phyloP scores from a whole-genome alignment of 352 stramenopile genomes.

The Phytophthora capsici region DNA sequence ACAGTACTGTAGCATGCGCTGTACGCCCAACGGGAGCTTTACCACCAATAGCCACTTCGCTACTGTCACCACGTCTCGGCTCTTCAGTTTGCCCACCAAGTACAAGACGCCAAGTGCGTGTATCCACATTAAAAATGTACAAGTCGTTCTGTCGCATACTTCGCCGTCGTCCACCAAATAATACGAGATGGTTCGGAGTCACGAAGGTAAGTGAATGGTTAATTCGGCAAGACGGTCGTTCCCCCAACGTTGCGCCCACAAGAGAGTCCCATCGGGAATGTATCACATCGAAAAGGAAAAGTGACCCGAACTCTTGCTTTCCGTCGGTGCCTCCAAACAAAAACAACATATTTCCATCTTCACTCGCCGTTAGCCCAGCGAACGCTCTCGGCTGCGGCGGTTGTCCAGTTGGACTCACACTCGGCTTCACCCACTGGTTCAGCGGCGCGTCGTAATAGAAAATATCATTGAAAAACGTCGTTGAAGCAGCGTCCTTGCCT shows the following conservation, averaged over 20 bases:
- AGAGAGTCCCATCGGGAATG: constrained; percentile 66
- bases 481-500: constrained; percentile 58
- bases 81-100: constrained; percentile 2
- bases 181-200: constrained; percentile 50
- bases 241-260: constrained; percentile 32
- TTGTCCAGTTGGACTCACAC: constrained; percentile 33
- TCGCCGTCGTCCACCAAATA: constrained; percentile 66
- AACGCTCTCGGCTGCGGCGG: constrained; percentile 54
- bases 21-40: constrained; percentile 41
- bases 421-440: constrained; percentile 61
- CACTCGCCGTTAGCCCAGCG: constrained; percentile 51
- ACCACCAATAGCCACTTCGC: constrained; percentile 4
- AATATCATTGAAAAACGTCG: constrained; percentile 70
- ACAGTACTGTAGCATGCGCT: constrained; percentile 56
- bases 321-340: constrained; percentile 68
- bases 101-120: constrained; percentile 42
- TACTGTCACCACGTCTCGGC: constrained; percentile 6
- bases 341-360: constrained; percentile 64
- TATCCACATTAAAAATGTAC: constrained; percentile 54
- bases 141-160: constrained; percentile 61
- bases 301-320: constrained; percentile 60
- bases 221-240: constrained; percentile 57
- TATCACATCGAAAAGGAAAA: constrained; percentile 64
- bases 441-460: constrained; percentile 77
- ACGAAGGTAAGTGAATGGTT: constrained; percentile 70